Evolutionary conservation across 164 flowering plant genomes (phyloP), one percentile per base, ranked within the genome.

Genomic region (Magnolia kwangsiensis): DNA sequence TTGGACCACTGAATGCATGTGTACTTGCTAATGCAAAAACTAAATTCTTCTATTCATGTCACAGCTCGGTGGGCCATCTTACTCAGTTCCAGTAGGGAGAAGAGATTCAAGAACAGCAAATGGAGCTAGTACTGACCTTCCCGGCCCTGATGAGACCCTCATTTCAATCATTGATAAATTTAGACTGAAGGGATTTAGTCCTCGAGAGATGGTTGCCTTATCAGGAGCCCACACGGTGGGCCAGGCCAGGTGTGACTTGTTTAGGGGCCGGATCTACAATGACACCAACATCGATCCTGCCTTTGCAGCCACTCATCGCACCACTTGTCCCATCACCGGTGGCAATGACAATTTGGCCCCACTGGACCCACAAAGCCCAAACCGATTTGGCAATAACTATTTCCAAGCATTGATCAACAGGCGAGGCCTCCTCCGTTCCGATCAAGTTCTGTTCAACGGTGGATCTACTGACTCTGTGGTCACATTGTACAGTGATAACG

Each of bases 71-170:
- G 88, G 89, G 13, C 86, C 82, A 55, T 16, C 74, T 24, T 86
- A 87, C 81, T 61, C 76, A 7, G 86, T 88, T 8, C 78, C 69
- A 45, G 75, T 86, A 0, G 89, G 90, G 8, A 82, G 90, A 50
- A 82, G 87, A 71, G 90, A 88, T 69, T 78, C 88, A 1, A 85
- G 76, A 20, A 85, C 85, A 1, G 86, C 89, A 5, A 83, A 76
- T 79, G 10, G 67, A 64, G 67, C 67, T 18, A 64, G 27, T 3
- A 64, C 21, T 64, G 67, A 64, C 8, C 67, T 64, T 21, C 24
- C 27, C 6, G 9, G 24, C 27, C 23, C 67, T 18, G 19, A 20
- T n/a, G 19, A 64, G 20, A n/a, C 8, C 27, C 67, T 64, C 27
- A 2, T 3, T n/a, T 7, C 9, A 20, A 21, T 64, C 19, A 64